Conservation (phyloP, 257 asterid genomes). For the Marsdenia floribunda region DNA sequence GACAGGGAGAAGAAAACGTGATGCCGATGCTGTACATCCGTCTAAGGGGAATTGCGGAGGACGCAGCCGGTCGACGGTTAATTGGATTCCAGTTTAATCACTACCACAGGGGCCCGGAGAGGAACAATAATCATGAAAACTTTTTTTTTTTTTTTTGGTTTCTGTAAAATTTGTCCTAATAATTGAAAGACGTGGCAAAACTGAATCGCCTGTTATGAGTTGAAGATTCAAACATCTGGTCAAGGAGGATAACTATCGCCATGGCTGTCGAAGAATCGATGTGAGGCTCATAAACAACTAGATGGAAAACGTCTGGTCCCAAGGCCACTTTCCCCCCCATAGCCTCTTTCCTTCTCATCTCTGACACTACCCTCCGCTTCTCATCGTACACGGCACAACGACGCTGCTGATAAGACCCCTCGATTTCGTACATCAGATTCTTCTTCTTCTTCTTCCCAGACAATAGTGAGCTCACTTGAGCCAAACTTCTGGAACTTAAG, state of each 20-base stretch:
- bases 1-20: too few relatives aligned
- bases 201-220: not conserved
- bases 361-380: constrained; percentile 47
- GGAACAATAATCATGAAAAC: too few relatives aligned
- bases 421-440: constrained; percentile 30
- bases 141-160: not conserved
- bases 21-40: too few relatives aligned
- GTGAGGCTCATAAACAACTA: constrained; percentile 45
- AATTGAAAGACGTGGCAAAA: not conserved
- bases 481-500: constrained; percentile 32
- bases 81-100: too few relatives aligned
- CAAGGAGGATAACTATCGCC: constrained; percentile 67
- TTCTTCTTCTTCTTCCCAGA: constrained; percentile 14
- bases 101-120: too few relatives aligned
- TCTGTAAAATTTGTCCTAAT: not conserved
- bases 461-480: constrained; percentile 28
- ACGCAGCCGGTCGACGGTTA: too few relatives aligned
- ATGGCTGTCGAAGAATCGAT: constrained; percentile 44
- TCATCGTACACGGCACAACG: constrained; percentile 50
- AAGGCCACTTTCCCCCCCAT: constrained; percentile 36
- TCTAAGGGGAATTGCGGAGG: too few relatives aligned
- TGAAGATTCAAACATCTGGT: constrained; percentile 57
- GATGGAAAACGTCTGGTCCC: constrained; percentile 58
- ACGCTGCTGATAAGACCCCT: constrained; percentile 53
- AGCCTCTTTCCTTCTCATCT: constrained; percentile 64